Evolutionary conservation across 371 early-diverging fungal genomes (phyloP), one percentile per base, ranked within the genome.

Genomic region (Dinochytrium kinnereticum): DNA sequence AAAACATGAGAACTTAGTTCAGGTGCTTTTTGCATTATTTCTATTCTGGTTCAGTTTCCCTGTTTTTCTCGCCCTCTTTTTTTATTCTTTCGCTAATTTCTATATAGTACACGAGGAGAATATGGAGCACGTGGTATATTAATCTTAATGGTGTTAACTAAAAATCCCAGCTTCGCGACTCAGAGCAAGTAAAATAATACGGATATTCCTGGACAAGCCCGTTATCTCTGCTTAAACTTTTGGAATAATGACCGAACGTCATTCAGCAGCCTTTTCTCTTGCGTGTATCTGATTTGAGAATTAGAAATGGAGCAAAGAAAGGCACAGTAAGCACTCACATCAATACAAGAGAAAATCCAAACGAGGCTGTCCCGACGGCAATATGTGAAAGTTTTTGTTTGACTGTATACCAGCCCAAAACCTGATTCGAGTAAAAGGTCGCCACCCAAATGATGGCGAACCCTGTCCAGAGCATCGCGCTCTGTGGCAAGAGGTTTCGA

Each of bases 351-450:
- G 85, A 74, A 21, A 77, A 37, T 53, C 81, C 85, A 61, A 84
- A 86, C n/a, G 44, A 7, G 13, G 86, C 39, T 31, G 67, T 81
- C 2, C 94, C 93, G 21, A 91, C 75, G 1, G 77, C 80, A 26
- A 92, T 74, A 77, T 92, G 92, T 19, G 76, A 51, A 1, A 70
- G 70, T 80, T 91, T 91, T 51, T 86, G 78, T 28, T 68, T 64
- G 38, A 87, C 53, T 1, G 88, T 81, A 10, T 78, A 72, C 90
- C 91, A 91, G 24, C 91, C 92, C 59, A 92, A 75, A 17, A 66
- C 64, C 15, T 76, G 74, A 72, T 89, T 83, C 5, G 90, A 90
- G 74, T 78, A 79, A n/a, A 71, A 76, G 15, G 93, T 91, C 15
- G 88, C 73, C 2, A 76, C 70, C 89, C 89, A 92, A 13, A 88